These are phyloP conservation scores for Talaromyces sp. DNA, from an alignment of 2,329 filamentous ascomycete genomes.

Conservation along the genomic window DNA sequence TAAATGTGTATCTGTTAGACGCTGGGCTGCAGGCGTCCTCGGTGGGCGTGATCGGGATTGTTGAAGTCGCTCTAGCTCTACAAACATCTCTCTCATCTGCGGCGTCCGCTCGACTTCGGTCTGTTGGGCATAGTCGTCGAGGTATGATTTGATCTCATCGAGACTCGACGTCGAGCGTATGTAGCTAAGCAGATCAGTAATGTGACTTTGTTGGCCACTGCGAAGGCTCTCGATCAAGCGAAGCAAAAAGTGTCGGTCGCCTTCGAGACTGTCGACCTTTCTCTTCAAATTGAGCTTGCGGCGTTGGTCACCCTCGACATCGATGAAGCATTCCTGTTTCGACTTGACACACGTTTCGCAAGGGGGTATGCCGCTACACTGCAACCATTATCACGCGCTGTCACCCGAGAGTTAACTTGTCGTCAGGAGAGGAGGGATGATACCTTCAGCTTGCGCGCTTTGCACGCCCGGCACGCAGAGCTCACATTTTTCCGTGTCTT, in stretches of 20 bases:
- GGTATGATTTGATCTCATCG: slow-evolving; percentile 1
- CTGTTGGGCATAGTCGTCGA: not conserved
- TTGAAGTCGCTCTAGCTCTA: not conserved
- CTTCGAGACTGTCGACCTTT: slow-evolving; percentile 14
- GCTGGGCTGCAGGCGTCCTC: not conserved
- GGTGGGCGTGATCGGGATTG: not conserved
- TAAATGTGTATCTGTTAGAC: slow-evolving; percentile 30
- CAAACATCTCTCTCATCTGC: not conserved
- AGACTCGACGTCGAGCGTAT: slow-evolving; percentile 9
- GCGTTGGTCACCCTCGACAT: slow-evolving; percentile 17
- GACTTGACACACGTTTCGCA: slow-evolving; percentile 15
- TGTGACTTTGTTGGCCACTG: not conserved
- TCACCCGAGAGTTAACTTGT: not conserved
- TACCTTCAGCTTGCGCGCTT: slow-evolving; percentile 17
- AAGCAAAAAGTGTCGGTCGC: slow-evolving; percentile 9
- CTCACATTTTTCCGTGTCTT: slow-evolving; percentile 16
- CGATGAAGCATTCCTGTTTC: slow-evolving; percentile 17
- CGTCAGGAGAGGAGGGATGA: not conserved
- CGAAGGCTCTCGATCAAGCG: slow-evolving; percentile 13
- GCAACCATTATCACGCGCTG: not conserved
- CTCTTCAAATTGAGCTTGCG: slow-evolving; percentile 18
- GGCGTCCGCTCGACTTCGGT: not conserved
- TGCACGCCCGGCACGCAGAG: slow-evolving; percentile 16
- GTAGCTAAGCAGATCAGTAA: slow-evolving; percentile 1
- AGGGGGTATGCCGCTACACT: slow-evolving; percentile 16